These are phyloP conservation scores for Rubia peregrina DNA, from an alignment of 305 asterid genomes.

Conservation along the genomic window DNA sequence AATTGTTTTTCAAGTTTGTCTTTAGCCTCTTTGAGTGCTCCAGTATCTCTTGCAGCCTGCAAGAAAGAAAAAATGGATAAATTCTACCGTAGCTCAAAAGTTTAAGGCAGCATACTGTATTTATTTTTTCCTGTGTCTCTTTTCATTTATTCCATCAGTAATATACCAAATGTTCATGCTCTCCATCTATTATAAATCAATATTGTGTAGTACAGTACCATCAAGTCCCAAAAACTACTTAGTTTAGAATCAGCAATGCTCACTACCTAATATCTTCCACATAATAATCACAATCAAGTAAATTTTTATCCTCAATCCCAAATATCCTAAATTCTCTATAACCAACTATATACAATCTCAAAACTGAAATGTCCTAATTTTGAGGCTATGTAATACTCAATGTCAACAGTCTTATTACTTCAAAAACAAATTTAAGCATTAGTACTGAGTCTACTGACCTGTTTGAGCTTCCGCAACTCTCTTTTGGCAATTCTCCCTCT, in stretches of 20 bases:
- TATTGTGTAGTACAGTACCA: neutral
- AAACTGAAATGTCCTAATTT: neutral
- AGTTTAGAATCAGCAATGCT: neutral
- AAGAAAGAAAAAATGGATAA: constrained; percentile 18
- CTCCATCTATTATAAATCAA: neutral
- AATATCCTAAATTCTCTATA: neutral
- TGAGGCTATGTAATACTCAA: neutral
- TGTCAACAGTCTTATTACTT: neutral
- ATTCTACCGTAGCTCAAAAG: neutral
- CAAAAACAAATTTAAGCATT: constrained; percentile 17
- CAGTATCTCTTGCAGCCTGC: constrained; percentile 99
- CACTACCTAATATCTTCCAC: neutral
- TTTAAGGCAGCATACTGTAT: neutral
- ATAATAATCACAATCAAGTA: neutral
- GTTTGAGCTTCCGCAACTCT: constrained; percentile 85
- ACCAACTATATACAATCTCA: neutral
- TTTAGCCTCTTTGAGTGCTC: constrained; percentile 98
- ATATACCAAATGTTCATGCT: neutral
- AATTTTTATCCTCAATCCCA: neutral
- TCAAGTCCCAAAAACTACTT: constrained; percentile 8
- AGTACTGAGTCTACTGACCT: constrained; percentile 63
- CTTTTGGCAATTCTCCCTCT: constrained; percentile 72
- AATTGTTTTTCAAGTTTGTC: constrained; percentile 94
- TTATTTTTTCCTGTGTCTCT: neutral
- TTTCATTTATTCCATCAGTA: neutral